Conservation (phyloP, 768 basidiomycete genomes). For the Arthromyces matolae region DNA sequence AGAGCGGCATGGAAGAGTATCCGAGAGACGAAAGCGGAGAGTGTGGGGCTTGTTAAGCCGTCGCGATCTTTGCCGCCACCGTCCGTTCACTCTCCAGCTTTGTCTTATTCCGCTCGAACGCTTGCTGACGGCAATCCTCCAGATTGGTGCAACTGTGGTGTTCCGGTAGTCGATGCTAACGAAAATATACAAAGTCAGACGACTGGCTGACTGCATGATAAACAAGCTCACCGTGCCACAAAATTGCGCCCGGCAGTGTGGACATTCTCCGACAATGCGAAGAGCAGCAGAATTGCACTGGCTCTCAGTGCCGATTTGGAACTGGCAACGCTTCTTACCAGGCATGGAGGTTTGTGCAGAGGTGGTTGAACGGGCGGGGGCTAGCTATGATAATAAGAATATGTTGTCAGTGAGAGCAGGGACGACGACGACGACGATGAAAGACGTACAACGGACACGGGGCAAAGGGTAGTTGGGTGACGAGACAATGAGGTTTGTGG, state of each 20-base stretch:
- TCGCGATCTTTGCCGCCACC: conserved; percentile 81
- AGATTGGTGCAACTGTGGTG: conserved; percentile 83
- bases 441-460: conserved; percentile 5
- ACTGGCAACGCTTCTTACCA: conserved; percentile 85
- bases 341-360: conserved; percentile 51
- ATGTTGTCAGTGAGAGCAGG: too few species aligned
- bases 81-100: conserved; percentile 88
- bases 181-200: conserved; percentile 16
- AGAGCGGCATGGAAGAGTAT: conserved; percentile 8
- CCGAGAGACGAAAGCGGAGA: not conserved
- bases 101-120: conserved; percentile 83
- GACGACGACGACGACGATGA: too few species aligned
- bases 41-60: conserved; percentile 52
- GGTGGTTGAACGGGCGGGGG: not conserved
- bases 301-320: conserved; percentile 42
- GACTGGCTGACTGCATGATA: conserved; percentile 2
- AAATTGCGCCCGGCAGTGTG: conserved; percentile 74
- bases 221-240: conserved; percentile 62
- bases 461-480: conserved; percentile 7
- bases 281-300: conserved; percentile 78
- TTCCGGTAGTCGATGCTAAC: conserved; percentile 83
- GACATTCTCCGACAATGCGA: conserved; percentile 82
- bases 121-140: conserved; percentile 82
- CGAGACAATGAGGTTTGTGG: conserved; percentile 1
- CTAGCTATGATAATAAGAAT: too few species aligned